Percentiles rank a stretch among this genome's conserved stretches.
These are phyloP conservation scores for Capronia coronata DNA, from an alignment of 2,329 filamentous ascomycete genomes.

Conservation along the genomic window DNA sequence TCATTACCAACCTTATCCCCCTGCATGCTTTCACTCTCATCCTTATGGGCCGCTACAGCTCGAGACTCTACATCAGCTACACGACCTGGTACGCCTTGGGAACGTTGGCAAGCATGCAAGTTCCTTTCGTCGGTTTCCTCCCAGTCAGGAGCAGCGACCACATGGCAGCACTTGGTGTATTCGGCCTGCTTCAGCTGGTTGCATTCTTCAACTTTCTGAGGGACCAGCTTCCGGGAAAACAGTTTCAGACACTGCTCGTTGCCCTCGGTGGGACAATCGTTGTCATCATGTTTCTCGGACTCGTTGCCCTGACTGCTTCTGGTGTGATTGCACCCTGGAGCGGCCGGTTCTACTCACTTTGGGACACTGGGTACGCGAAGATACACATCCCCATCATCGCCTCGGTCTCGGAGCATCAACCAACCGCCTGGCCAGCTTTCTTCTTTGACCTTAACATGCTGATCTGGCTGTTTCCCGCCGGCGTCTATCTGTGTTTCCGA, in stretches of 20 bases:
- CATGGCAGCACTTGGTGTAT: constrained; percentile 93
- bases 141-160: constrained; percentile 96
- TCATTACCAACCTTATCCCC: constrained; percentile 95
- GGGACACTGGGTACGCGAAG: constrained; percentile 98
- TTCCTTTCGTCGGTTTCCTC: constrained; percentile 96
- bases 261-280: constrained; percentile 69
- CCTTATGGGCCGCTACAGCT: constrained; percentile 94
- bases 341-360: constrained; percentile 97
- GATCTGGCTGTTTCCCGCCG: constrained; percentile 98
- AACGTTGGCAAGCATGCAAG: constrained; percentile 96
- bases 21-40: constrained; percentile 90
- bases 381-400: constrained; percentile 99
- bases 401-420: constrained; percentile 98
- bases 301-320: constrained; percentile 75
- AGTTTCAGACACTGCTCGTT: constrained; percentile 86
- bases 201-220: constrained; percentile 88
- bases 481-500: constrained; percentile 97
- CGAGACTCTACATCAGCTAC: constrained; percentile 89
- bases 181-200: constrained; percentile 88
- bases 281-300: constrained; percentile 62
- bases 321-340: constrained; percentile 96
- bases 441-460: constrained; percentile 98
- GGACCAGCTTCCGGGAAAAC: constrained; percentile 78
- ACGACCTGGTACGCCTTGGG: constrained; percentile 97
- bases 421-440: constrained; percentile 97